Conservation (phyloP, 2,329 filamentous ascomycete genomes). For the Fusarium virguliforme region DNA sequence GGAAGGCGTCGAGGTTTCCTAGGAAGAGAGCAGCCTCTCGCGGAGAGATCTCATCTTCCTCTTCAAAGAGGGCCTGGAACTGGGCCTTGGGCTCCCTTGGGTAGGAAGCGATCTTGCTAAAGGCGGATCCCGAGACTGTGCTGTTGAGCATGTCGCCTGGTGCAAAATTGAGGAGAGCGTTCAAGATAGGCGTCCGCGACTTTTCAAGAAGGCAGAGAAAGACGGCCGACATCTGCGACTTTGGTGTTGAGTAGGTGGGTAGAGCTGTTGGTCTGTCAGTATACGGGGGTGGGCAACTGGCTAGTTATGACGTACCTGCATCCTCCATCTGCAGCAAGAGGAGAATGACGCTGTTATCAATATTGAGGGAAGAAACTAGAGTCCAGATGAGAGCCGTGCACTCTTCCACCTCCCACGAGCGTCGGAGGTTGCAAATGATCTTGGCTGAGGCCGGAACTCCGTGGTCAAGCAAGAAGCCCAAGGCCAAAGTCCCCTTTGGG, state of each 20-base stretch:
- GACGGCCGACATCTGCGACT: constrained; percentile 13
- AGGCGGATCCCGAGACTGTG: constrained; percentile 29
- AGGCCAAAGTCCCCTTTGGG: not conserved
- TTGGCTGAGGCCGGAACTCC: constrained; percentile 15
- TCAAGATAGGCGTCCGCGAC: constrained; percentile 6
- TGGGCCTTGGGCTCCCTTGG: constrained; percentile 19
- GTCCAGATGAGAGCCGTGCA: constrained; percentile 23
- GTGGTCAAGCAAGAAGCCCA: not conserved
- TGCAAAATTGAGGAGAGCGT: constrained; percentile 4
- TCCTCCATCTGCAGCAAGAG: not conserved
- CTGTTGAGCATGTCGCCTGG: not conserved
- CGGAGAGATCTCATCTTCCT: constrained; percentile 25
- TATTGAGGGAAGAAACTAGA: constrained; percentile 1
- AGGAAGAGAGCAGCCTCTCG: constrained; percentile 29
- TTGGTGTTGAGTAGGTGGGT: constrained; percentile 5
- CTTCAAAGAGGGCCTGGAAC: constrained; percentile 29
- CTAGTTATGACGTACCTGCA: not conserved
- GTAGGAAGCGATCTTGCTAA: constrained; percentile 19
- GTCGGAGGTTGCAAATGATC: not conserved
- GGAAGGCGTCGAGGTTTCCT: constrained; percentile 25
- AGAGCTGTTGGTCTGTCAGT: not conserved
- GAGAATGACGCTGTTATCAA: constrained; percentile 15
- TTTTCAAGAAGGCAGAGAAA: constrained; percentile 24
- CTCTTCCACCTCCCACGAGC: constrained; percentile 4
- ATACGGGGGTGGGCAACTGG: accelerated